Base-by-base conservation (phyloP, 768 basidiomycete genomes). In the Coprinellus aureogranulatus region DNA sequence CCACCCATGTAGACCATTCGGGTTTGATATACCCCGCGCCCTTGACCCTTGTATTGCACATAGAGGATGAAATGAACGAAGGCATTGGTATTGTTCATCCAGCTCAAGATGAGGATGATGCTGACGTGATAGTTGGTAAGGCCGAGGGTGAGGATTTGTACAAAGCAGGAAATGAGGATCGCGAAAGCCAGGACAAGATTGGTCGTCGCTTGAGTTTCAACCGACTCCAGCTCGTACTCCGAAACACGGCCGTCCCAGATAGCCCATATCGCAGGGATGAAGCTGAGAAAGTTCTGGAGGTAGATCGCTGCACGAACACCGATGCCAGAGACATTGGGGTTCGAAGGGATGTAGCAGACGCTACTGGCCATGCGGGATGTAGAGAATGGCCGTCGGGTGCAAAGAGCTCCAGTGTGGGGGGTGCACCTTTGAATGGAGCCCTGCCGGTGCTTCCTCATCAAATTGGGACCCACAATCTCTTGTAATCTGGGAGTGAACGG, bases 21-120 rank as follows among this genome's bases (percentile, higher is more conserved):
- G 50, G 50, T 14, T 30, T 16, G 16, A 52, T 30, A 4, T 18
- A 30, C n/a, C n/a, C n/a, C n/a, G n/a, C 9, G 28, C 18, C 30
- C 22, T 30, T 6, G 4, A 4, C 14, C 42, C 26, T 53, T 52
- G 39, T 54, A 20, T 53, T 48, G 34, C 59, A 59, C 18, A 25
- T 54, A 53, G 12, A 55, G 49, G n/a, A 60, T 59, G 51, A 65
- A 25, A 39, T 52, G 52, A 14, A 52, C 23, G 26, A 58, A 58
- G 10, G 63, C 39, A 31, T 62, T 68, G 10, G 63, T 66, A 46
- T 66, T 67, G 53, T 65, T 67, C 61, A 65, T 66, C 67, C 70
- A 71, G 55, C 64, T 65, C 34, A 67, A 59, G 45, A 59, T 61
- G 46, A 70, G 67, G n/a, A 72, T 53, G 50, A 70, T 60, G 41